Base-by-base conservation (phyloP, 306 rosid species). In the Medicago arabica region DNA sequence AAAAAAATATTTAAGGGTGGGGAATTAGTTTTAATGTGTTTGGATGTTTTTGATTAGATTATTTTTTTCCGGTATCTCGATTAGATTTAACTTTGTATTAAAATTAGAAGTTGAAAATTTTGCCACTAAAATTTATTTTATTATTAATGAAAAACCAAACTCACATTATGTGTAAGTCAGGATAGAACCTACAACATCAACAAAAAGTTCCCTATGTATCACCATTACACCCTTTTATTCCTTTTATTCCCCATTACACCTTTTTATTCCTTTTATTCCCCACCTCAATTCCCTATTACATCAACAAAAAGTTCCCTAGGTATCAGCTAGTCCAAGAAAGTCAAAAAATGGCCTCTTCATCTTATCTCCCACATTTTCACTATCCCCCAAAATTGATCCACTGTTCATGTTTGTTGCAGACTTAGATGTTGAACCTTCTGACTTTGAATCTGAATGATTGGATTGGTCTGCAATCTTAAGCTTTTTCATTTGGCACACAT, bases 311-410 rank as follows among this genome's bases (percentile, higher is more conserved):
- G n/a, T 75, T 13, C 13, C n/a, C 78, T 80, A 93, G 40, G 71
- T 10, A 64, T 85, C 85, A 76, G 93, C 96, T 1, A 93, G 88
- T 67, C 93, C 98, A 75, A 93, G 98, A 75, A 93, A 93, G 83
- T 93, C 97, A 80, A 91, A 83, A 86, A 86, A 93, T 64, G 76
- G 23, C 82, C 79, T 41, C 39, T 70, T 40, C 19, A 66, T 69
- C 28, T 75, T 49, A 25, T 44, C 71, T 14, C 51, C 12, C 51
- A 13, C 51, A 46, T 12, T 46, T 46, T 46, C n/a, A 46, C 6
- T 11, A 4, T 46, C 51, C 51, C 62, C 78, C 55, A 73, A 84
- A 71, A 84, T 62, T 38, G 88, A 74, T 41, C 75, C 60, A 69
- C 69, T 84, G 69, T 68, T 67, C 74, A 25, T 77, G 21, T 78